Conservation (phyloP, 495 filamentous ascomycete genomes). For the Penicillium verhagenii region DNA sequence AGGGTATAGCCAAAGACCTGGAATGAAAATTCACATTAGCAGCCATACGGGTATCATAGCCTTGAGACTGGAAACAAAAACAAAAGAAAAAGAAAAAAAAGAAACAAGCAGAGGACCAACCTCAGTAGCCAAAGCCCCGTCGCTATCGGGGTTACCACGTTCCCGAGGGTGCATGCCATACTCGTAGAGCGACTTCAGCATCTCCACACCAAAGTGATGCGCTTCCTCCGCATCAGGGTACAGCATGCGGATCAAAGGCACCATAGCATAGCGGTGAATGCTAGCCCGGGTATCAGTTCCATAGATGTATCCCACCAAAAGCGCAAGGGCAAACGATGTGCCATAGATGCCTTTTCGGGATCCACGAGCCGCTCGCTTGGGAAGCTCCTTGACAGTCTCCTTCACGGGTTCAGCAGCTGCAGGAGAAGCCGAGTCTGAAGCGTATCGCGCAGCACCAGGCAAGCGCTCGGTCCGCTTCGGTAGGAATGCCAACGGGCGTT, state of each 20-base stretch:
- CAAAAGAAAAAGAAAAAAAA: too few relatives aligned
- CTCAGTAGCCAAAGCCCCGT: constrained; percentile 53
- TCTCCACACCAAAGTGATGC: constrained; percentile 70
- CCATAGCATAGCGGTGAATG: constrained; percentile 76
- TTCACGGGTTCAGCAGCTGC: constrained; percentile 19
- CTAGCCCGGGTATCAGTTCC: constrained; percentile 87
- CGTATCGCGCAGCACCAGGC: constrained; percentile 25
- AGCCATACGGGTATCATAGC: not conserved
- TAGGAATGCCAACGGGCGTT: constrained; percentile 23
- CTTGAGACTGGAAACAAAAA: too few relatives aligned
- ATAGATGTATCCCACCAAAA: constrained; percentile 67
- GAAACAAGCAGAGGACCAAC: constrained; percentile 22
- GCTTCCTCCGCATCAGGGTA: constrained; percentile 89
- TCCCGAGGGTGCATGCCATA: constrained; percentile 72
- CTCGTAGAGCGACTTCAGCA: constrained; percentile 54
- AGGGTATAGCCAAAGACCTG: constrained; percentile 77
- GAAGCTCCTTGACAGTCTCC: constrained; percentile 31
- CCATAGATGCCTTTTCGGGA: constrained; percentile 53
- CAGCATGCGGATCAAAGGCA: constrained; percentile 67
- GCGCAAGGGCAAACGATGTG: constrained; percentile 51
- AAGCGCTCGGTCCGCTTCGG: constrained; percentile 15
- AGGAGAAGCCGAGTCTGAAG: constrained; percentile 29
- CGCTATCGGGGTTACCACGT: constrained; percentile 53
- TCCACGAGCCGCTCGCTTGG: constrained; percentile 33
- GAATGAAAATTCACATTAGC: constrained; percentile 5